Percentiles rank a stretch among this genome's conserved stretches.
phyloP scores from a whole-genome alignment of 2,329 filamentous ascomycete genomes.

The Microsporum canis region DNA sequence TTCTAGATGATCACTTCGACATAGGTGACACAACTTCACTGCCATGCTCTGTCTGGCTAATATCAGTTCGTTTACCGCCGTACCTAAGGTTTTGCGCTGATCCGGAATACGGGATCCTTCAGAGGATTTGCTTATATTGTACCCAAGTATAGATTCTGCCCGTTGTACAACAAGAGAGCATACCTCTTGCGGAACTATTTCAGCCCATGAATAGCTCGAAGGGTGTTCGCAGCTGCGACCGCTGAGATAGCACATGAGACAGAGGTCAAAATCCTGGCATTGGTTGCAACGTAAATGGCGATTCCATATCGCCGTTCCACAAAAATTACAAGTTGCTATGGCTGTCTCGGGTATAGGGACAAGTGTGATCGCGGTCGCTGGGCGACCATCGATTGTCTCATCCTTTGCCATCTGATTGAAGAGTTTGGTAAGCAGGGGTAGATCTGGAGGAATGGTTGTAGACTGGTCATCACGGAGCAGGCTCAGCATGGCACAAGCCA shows the following conservation, averaged over 20 bases:
- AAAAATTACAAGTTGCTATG: conserved; percentile 29
- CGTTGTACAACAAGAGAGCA: conserved; percentile 20
- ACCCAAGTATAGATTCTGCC: conserved; percentile 18
- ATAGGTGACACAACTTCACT: conserved; percentile 25
- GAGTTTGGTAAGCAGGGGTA: conserved; percentile 20
- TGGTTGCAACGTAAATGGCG: conserved; percentile 28
- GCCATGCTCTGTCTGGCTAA: conserved; percentile 17
- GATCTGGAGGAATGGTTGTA: conserved; percentile 18
- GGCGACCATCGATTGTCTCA: conserved; percentile 20
- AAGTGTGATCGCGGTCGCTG: conserved; percentile 18
- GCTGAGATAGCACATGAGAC: conserved; percentile 26
- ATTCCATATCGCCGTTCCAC: conserved; percentile 30
- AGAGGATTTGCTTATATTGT: conserved; percentile 1
- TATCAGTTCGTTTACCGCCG: conserved; percentile 24
- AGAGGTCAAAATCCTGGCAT: conserved; percentile 29
- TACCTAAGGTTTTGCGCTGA: conserved; percentile 18
- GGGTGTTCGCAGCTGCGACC: conserved; percentile 28
- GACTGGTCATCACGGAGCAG: conserved; percentile 17
- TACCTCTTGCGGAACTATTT: conserved; percentile 22
- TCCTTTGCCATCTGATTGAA: conserved; percentile 26
- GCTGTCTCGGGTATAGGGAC: conserved; percentile 23
- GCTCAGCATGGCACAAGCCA: conserved; percentile 25
- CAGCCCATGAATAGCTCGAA: conserved; percentile 25
- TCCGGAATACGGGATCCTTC: conserved; percentile 11
- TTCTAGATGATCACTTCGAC: conserved; percentile 25